phyloP scores from a whole-genome alignment of 768 basidiomycete genomes.

The Rubroboletus satanas region DNA sequence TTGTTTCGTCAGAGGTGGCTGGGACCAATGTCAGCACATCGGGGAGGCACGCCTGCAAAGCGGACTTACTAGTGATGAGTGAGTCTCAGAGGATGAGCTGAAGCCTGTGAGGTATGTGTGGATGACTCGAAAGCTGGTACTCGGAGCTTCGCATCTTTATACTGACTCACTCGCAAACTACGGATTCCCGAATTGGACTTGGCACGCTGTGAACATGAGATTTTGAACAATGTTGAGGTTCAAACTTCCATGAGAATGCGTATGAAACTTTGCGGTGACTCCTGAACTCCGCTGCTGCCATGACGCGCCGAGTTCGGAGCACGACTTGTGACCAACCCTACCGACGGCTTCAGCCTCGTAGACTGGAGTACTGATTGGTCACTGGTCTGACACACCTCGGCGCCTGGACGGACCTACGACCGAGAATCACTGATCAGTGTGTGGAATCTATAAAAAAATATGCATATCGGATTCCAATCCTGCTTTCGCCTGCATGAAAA shows the following conservation, averaged over 20 bases:
- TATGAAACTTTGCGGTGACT: too few species aligned
- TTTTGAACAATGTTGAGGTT: neutral
- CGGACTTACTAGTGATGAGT: neutral
- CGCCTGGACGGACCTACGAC: neutral
- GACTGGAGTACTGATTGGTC: too few species aligned
- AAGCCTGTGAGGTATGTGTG: neutral
- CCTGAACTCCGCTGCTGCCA: neutral
- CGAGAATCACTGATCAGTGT: neutral
- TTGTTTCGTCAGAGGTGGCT: neutral
- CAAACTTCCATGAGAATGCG: neutral
- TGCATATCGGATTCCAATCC: neutral
- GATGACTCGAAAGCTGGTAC: neutral
- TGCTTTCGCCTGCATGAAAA: neutral
- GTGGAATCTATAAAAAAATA: neutral
- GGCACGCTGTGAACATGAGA: neutral
- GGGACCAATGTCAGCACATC: neutral
- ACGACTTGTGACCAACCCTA: too few species aligned
- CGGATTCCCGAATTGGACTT: neutral
- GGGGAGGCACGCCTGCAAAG: neutral
- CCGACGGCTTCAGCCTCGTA: too few species aligned
- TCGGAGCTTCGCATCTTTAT: slow-evolving; percentile 1
- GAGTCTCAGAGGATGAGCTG: neutral
- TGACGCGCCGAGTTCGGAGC: too few species aligned
- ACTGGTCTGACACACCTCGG: neutral
- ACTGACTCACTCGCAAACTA: neutral